Evolutionary conservation across 257 asterid species (phyloP).

Genomic region (Linderniella brevidens): DNA sequence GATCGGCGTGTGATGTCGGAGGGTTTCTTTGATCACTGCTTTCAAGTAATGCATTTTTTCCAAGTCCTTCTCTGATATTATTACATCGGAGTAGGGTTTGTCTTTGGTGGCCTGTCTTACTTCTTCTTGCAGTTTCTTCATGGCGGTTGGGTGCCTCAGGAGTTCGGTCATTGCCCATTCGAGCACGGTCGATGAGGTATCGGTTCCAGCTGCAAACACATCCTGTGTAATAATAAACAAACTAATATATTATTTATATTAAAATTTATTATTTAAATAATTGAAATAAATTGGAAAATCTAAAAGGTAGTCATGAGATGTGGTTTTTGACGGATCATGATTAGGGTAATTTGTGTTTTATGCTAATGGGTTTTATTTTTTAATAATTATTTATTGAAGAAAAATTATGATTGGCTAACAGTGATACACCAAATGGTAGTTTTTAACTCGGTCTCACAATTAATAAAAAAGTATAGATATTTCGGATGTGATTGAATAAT

Average conservation of each 20-base stretch:
- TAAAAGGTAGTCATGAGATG: too few relatives aligned
- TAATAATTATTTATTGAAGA: too few relatives aligned
- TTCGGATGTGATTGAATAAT: too few relatives aligned
- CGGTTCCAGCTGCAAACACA: slow-evolving; percentile 15
- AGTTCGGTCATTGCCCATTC: slow-evolving; percentile 15
- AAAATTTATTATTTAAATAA: too few relatives aligned
- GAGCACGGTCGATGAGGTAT: slow-evolving; percentile 12
- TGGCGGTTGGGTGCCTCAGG: slow-evolving; percentile 4
- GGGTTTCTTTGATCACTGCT: slow-evolving; percentile 11
- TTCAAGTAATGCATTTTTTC: slow-evolving; percentile 8
- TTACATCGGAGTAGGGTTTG: not conserved
- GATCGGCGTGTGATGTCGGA: slow-evolving; percentile 5
- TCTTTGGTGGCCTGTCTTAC: not conserved
- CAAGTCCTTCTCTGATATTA: slow-evolving; percentile 4
- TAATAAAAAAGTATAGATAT: too few relatives aligned
- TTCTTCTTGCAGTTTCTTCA: slow-evolving; percentile 6
- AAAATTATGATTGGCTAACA: too few relatives aligned
- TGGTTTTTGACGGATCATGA: too few relatives aligned
- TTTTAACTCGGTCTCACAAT: too few relatives aligned
- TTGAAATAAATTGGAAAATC: too few relatives aligned
- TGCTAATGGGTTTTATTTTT: too few relatives aligned
- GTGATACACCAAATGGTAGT: too few relatives aligned
- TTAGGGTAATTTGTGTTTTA: too few relatives aligned
- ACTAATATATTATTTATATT: not conserved
- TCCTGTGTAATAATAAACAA: slow-evolving; percentile 9